Percentiles rank a stretch among this genome's conserved stretches.
phyloP scores from a whole-genome alignment of 2,329 filamentous ascomycete genomes.

The Cladosporium sp. region DNA sequence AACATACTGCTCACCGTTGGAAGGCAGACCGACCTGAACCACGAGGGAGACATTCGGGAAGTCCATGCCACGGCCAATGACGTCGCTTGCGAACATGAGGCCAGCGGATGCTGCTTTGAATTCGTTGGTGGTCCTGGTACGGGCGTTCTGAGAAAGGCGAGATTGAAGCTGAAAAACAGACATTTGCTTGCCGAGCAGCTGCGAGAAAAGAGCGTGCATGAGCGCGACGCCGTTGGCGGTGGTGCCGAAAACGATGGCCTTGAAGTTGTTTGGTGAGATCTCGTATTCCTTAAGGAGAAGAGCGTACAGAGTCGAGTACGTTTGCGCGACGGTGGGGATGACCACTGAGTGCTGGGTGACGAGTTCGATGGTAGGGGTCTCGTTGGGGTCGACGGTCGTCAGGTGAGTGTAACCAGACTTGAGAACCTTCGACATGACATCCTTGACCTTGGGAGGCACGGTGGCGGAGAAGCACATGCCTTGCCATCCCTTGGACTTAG shows the following conservation, averaged over 20 bases:
- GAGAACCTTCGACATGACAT: slow-evolving; percentile 42
- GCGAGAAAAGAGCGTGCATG: slow-evolving; percentile 34
- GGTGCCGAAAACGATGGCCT: slow-evolving; percentile 44
- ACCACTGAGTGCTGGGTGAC: slow-evolving; percentile 47
- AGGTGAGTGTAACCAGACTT: slow-evolving; percentile 39
- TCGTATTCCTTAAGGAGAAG: slow-evolving; percentile 42
- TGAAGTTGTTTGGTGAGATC: slow-evolving; percentile 37
- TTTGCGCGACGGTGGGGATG: slow-evolving; percentile 34
- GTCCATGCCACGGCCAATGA: slow-evolving; percentile 91
- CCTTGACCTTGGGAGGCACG: slow-evolving; percentile 40
- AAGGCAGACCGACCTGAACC: slow-evolving; percentile 64
- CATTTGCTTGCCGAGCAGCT: slow-evolving; percentile 34
- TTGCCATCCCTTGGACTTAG: slow-evolving; percentile 46
- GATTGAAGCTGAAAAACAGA: slow-evolving; percentile 41
- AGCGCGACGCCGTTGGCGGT: slow-evolving; percentile 44
- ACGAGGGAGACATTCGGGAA: slow-evolving; percentile 95
- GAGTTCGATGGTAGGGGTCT: slow-evolving; percentile 43
- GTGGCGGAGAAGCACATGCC: slow-evolving; percentile 48
- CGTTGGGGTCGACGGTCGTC: slow-evolving; percentile 41
- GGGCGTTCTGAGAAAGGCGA: slow-evolving; percentile 38
- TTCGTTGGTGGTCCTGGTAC: slow-evolving; percentile 40
- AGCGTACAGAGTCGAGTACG: slow-evolving; percentile 42
- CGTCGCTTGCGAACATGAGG: slow-evolving; percentile 57
- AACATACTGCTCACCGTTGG: slow-evolving; percentile 62
- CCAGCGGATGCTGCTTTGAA: slow-evolving; percentile 44